phyloP scores from a whole-genome alignment of 768 basidiomycete species.

The Neoboletus magnificus region DNA sequence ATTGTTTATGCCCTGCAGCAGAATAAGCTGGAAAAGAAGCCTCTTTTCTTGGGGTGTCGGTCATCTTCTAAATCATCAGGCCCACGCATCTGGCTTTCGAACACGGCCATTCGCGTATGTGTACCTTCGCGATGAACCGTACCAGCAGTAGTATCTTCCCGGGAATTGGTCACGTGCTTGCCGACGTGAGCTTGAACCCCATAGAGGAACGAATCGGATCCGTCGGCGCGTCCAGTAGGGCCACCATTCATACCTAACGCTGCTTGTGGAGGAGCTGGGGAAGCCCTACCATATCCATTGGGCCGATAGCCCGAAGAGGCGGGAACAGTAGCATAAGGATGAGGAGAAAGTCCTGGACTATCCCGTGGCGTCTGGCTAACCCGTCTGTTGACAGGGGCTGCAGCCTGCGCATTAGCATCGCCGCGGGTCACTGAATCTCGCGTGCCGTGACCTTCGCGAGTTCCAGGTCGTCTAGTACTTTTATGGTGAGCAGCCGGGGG shows the following conservation, averaged over 20 bases:
- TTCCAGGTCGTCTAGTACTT: slow-evolving; percentile 46
- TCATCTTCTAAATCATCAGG: slow-evolving; percentile 63
- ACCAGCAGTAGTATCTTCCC: slow-evolving; percentile 51
- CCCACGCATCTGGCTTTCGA: slow-evolving; percentile 64
- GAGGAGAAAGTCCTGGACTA: slow-evolving; percentile 47
- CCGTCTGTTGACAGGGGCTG: slow-evolving; percentile 64
- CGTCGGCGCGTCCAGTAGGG: slow-evolving; percentile 46
- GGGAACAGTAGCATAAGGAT: slow-evolving; percentile 71
- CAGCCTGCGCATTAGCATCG: slow-evolving; percentile 57
- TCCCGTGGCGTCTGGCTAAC: slow-evolving; percentile 63
- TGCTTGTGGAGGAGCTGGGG: slow-evolving; percentile 40
- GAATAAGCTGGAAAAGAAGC: slow-evolving; percentile 59
- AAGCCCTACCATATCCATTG: slow-evolving; percentile 54
- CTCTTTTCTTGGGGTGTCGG: slow-evolving; percentile 57
- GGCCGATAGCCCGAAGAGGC: slow-evolving; percentile 55
- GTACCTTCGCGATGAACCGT: slow-evolving; percentile 32
- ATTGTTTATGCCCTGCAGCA: slow-evolving; percentile 63
- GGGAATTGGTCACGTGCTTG: slow-evolving; percentile 50
- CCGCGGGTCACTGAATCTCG: slow-evolving; percentile 48
- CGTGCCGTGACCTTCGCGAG: slow-evolving; percentile 43
- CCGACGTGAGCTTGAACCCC: slow-evolving; percentile 44
- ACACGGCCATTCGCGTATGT: slow-evolving; percentile 56
- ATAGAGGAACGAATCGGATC: slow-evolving; percentile 69
- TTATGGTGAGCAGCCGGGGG: slow-evolving; percentile 69
- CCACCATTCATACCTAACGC: slow-evolving; percentile 37